Evolutionary conservation across 495 filamentous ascomycete genomes (phyloP).

Genomic region (Apodospora peruviana): DNA sequence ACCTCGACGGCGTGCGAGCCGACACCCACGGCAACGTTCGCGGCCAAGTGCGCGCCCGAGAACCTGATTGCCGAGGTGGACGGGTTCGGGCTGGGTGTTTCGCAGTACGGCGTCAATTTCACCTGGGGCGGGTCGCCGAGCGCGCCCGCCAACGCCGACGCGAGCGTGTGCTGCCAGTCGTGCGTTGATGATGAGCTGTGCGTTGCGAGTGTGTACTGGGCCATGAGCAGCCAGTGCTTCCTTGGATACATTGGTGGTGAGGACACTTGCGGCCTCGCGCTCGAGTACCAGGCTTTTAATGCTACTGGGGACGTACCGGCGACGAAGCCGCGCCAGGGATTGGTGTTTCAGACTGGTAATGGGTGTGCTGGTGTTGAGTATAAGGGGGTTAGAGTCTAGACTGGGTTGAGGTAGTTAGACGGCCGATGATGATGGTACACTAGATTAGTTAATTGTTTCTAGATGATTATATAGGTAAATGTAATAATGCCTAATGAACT

Average conservation of each 20-base stretch:
- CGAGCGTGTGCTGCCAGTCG: background rate
- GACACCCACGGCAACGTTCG: background rate
- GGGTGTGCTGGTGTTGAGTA: no score
- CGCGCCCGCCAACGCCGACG: background rate
- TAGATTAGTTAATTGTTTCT: no score
- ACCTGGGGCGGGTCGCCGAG: background rate
- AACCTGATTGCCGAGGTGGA: conserved; percentile 1
- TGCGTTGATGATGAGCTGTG: background rate
- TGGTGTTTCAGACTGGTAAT: no score
- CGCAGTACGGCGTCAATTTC: background rate
- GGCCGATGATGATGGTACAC: no score
- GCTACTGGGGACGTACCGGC: no score
- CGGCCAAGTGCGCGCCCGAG: background rate
- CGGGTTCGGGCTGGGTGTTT: background rate
- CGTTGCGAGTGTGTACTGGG: background rate
- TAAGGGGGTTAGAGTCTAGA: no score
- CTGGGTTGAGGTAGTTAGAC: no score
- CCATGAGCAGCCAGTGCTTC: background rate
- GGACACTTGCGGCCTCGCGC: background rate
- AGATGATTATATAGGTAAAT: no score
- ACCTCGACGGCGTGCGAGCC: background rate
- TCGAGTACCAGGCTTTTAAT: background rate
- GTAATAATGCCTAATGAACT: no score
- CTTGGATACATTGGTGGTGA: background rate
- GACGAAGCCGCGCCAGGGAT: no score